Evolutionary conservation across 768 basidiomycete genomes (phyloP).

Genomic region (Agaricus subrufescens): DNA sequence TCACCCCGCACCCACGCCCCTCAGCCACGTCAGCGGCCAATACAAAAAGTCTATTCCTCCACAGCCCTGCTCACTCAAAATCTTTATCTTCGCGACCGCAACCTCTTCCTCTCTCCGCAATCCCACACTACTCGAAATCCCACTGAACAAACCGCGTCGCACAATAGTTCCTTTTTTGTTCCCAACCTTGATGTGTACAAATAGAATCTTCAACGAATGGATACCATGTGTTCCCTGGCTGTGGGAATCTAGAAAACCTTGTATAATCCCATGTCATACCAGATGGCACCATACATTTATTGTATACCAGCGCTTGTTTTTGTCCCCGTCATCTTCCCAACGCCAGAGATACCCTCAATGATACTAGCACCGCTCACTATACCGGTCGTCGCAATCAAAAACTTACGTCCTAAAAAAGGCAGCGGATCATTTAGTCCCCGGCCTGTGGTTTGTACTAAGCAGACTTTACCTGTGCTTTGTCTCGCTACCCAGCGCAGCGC

Average conservation of each 20-base stretch:
- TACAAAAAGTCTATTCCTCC: slow-evolving; percentile 4
- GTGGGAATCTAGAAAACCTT: slow-evolving; percentile 15
- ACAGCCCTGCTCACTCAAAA: slow-evolving; percentile 2
- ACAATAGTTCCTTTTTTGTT: slow-evolving; percentile 22
- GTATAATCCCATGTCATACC: slow-evolving; percentile 8
- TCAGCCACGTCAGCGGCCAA: background rate
- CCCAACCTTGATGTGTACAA: slow-evolving; percentile 5
- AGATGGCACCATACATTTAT: slow-evolving; percentile 4
- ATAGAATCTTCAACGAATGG: slow-evolving; percentile 1
- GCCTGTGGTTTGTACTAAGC: slow-evolving; percentile 12
- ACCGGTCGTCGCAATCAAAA: slow-evolving; percentile 88
- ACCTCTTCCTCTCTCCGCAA: background rate
- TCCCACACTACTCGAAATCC: slow-evolving; percentile 7
- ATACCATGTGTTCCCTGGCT: slow-evolving; percentile 23
- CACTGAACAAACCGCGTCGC: slow-evolving; percentile 47
- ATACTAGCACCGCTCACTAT: slow-evolving; percentile 78
- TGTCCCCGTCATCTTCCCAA: slow-evolving; percentile 14
- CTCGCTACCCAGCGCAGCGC: slow-evolving; percentile 89
- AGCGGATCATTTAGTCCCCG: slow-evolving; percentile 7
- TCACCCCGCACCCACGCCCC: background rate
- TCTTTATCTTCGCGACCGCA: background rate
- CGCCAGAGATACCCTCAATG: slow-evolving; percentile 59
- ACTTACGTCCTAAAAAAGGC: slow-evolving; percentile 61
- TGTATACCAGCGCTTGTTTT: slow-evolving; percentile 8
- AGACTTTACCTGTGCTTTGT: slow-evolving; percentile 67